A percentile compares a stretch with the other conserved stretches of the same genome.
These are phyloP conservation scores for Fomitiporia mediterranea DNA, from an alignment of 1,284 basidiomycete species.

Conservation along the genomic window DNA sequence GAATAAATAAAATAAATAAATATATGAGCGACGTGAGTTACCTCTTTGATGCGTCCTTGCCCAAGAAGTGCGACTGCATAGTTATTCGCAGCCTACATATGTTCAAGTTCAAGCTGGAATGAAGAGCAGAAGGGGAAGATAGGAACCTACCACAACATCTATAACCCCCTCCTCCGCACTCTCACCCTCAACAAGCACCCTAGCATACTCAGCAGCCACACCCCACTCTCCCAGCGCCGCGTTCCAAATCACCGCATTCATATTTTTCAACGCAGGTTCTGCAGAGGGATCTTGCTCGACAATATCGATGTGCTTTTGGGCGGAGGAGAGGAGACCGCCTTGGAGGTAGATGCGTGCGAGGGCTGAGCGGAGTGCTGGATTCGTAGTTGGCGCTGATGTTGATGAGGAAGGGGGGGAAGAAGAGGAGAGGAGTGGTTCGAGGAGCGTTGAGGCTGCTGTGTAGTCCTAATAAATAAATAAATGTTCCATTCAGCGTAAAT, in stretches of 20 bases:
- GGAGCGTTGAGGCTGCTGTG: slow-evolving; percentile 56
- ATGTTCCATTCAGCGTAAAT: neutral
- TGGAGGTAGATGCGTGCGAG: slow-evolving; percentile 72
- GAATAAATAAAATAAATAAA: neutral
- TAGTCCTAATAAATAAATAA: slow-evolving; percentile 49
- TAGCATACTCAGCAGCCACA: slow-evolving; percentile 43
- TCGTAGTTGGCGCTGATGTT: no score
- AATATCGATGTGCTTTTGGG: slow-evolving; percentile 47
- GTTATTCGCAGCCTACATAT: slow-evolving; percentile 67
- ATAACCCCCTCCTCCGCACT: slow-evolving; percentile 29
- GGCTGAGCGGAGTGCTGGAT: slow-evolving; percentile 58
- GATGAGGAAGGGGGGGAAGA: slow-evolving; percentile 32
- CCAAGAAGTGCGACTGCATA: slow-evolving; percentile 64
- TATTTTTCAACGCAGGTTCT: slow-evolving; percentile 42
- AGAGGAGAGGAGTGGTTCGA: slow-evolving; percentile 57
- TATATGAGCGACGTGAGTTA: slow-evolving; percentile 23
- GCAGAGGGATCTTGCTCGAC: slow-evolving; percentile 45
- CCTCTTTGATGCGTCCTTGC: slow-evolving; percentile 68
- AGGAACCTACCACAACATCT: slow-evolving; percentile 54
- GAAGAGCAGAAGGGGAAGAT: neutral
- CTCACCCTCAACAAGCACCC: slow-evolving; percentile 42
- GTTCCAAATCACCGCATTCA: slow-evolving; percentile 60
- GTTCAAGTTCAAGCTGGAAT: neutral
- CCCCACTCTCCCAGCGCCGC: slow-evolving; percentile 67
- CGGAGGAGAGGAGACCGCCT: slow-evolving; percentile 55